These are phyloP conservation scores for Trametes maxima DNA, from an alignment of 768 basidiomycete genomes.

Conservation along the genomic window DNA sequence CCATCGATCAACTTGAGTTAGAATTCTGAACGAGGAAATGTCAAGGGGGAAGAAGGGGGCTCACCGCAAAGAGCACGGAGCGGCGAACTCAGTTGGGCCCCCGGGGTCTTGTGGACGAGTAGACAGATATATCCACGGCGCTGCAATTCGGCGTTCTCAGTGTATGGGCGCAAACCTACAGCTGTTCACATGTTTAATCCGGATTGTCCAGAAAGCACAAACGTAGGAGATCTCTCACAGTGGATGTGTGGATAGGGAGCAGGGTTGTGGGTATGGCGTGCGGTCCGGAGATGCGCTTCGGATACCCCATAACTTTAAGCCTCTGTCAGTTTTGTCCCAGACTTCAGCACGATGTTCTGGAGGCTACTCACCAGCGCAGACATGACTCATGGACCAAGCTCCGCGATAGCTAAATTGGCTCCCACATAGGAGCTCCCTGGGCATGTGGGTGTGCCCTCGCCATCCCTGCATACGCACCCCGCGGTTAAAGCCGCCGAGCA, in stretches of 20 bases:
- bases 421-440: not conserved
- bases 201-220: slow-evolving; percentile 2
- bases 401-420: slow-evolving; percentile 8
- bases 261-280: slow-evolving; percentile 11
- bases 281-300: slow-evolving; percentile 5
- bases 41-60: too few species aligned
- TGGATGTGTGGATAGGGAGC: slow-evolving; percentile 6
- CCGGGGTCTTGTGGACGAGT: not conserved
- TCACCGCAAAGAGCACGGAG: not conserved
- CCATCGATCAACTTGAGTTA: too few species aligned
- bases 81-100: not conserved
- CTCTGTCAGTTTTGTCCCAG: not conserved
- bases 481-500: not conserved
- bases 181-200: not conserved
- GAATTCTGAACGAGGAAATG: too few species aligned
- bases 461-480: not conserved
- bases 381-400: not conserved
- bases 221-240: slow-evolving; percentile 12
- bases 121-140: not conserved
- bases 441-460: slow-evolving; percentile 8
- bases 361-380: slow-evolving; percentile 2
- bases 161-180: slow-evolving; percentile 10
- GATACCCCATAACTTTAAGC: slow-evolving; percentile 21
- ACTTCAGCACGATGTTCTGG: not conserved
- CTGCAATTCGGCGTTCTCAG: not conserved